Base-by-base conservation (phyloP, 1,284 basidiomycete species). In the Stygiomarasmius scandens region DNA sequence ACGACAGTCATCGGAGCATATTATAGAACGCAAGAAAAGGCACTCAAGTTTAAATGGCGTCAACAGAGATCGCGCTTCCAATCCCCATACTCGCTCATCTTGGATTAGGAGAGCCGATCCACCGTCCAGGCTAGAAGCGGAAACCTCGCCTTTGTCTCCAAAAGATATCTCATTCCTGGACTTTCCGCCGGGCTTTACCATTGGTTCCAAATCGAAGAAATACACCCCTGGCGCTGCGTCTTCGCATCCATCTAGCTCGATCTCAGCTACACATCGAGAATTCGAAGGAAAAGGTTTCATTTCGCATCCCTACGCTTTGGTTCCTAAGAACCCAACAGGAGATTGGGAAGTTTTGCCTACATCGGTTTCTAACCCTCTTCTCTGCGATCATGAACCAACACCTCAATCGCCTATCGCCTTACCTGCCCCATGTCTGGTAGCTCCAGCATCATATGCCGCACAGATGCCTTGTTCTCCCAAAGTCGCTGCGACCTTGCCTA, bases 251-350 rank as follows among this genome's bases (percentile, higher is more conserved):
- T 49, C 50, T 41, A 49, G 43, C 50, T 56, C 52, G 8, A 16
- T 44, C 27, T 45, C 27, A 36, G 47, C 27, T 10, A 29, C 22
- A 46, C 9, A 43, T 29, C 23, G 29, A 25, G 25, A 14, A 19
- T n/a, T 47, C 34, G 48, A 58, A n/a, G 48, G 54, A 16, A 36
- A 23, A 38, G 56, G 49, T 41, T 52, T 60, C 53, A 70, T 71
- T 36, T 72, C 71, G 23, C 68, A 67, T 52, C 71, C 72, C 2
- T 72, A 69, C 50, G 58, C 69, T 41, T 58, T 71, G 41, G 54
- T 58, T 52, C 55, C 64, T 5, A 56, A 53, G 43, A 41, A 41
- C 11, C 16, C 38, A 19, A 41, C 38, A 41, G 38, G 38, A 9
- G 51, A 63, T 22, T 65, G 63, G 50, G 59, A 58, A 48, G 27